Conservation (phyloP, 768 basidiomycete species). For the Paxillus rubicundulus region DNA sequence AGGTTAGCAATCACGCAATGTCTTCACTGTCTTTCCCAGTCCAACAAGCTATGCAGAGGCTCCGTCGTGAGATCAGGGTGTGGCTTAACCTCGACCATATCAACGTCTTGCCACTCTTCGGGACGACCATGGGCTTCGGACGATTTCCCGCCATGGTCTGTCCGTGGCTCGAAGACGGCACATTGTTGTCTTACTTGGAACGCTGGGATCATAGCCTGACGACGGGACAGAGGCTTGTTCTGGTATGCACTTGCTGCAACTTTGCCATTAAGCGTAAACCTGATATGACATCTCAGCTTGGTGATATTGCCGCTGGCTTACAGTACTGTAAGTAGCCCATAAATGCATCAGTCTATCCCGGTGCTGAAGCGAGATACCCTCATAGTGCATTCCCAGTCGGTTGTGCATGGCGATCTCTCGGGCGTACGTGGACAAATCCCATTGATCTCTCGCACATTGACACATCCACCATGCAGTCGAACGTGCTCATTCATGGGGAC, state of each 20-base stretch:
- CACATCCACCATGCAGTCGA: constrained; percentile 29
- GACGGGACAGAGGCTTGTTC: constrained; percentile 6
- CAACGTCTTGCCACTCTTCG: constrained; percentile 32
- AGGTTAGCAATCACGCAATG: constrained; percentile 1
- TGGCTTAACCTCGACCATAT: constrained; percentile 30
- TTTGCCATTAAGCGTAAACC: neutral
- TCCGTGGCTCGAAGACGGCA: constrained; percentile 33
- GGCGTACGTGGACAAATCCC: constrained; percentile 18
- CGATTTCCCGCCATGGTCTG: constrained; percentile 32
- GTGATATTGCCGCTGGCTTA: constrained; percentile 25
- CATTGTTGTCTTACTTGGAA: constrained; percentile 23
- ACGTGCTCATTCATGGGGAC: constrained; percentile 43
- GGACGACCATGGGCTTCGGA: constrained; percentile 28
- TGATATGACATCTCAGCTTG: constrained; percentile 11
- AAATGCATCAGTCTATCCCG: neutral
- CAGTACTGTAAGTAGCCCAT: constrained; percentile 19
- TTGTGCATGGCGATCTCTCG: constrained; percentile 28
- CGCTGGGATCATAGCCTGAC: constrained; percentile 12
- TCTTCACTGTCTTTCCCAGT: neutral
- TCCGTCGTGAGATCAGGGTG: constrained; percentile 30
- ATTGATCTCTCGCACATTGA: neutral
- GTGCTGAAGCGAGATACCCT: neutral
- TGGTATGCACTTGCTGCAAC: constrained; percentile 9
- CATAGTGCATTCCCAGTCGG: constrained; percentile 19
- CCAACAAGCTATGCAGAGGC: constrained; percentile 10